Base-by-base conservation (phyloP, 1,139 yeast genomes). In the Geotrichum phurueaensis region DNA sequence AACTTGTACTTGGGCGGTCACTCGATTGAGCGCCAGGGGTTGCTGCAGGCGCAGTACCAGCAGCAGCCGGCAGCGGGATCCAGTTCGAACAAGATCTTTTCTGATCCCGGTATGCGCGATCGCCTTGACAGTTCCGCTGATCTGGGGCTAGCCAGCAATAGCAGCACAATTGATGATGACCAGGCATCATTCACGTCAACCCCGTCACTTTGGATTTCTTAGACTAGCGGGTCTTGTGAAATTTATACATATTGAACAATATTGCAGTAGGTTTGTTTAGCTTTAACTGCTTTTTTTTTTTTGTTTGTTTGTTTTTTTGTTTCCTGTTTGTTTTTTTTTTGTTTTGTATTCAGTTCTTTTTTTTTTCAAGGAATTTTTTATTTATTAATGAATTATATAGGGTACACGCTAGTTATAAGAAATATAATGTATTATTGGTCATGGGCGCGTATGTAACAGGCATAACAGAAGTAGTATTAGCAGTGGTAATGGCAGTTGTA, bases 331-430 rank as follows among this genome's bases (percentile, higher is more conserved):
- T n/a, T 51, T 20, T 10, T 51, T 27, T 27, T 22, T 10, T 31
- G 15, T 47, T 48, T 15, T 23, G 51, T 20, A 7, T 47, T 47
- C 15, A 13, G 27, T 13, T 50, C 13, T 23, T 49, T 50, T 2
- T 51, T 31, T 50, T 39, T 39, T 39, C 7, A 33, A 33, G n/a
- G 13, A 33, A 15, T 3, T 5, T 39, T 15, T 5, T 39, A 3
- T 2, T 39, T 15, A 15, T 15, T n/a, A 12, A 7, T 39, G n/a
- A n/a, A 2, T 3, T n/a, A 39, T 15, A 39, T 3, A 33, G n/a
- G 15, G 39, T 33, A 33, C 15, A 15, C n/a, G n/a, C n/a, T 54
- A 54, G 48, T 70, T 76, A 57, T 75, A 77, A 60, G 74, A 78
- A 61, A 74, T 77, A 54, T 65, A 13, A 33, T 27, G 31, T 27